Conservation (phyloP, 208 protist genomes). For the Trypanosoma grayi region DNA sequence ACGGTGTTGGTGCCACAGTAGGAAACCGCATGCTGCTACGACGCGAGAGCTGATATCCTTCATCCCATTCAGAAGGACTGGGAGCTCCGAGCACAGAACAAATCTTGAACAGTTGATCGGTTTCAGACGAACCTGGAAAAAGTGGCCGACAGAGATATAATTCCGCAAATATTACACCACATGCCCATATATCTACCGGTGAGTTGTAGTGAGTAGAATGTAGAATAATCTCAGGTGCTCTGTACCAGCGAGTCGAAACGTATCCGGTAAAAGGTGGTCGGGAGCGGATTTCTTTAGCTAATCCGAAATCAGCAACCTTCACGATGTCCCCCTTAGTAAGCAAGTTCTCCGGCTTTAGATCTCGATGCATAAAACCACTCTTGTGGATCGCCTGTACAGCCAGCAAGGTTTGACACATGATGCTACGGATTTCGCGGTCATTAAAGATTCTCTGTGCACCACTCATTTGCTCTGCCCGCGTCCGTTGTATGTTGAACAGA, state of each 20-base stretch:
- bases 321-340: conserved; percentile 85
- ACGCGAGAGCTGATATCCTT: conserved; percentile 89
- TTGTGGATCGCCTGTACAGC: conserved; percentile 90
- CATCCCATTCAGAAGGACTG: conserved; percentile 83
- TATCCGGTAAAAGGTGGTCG: conserved; percentile 97
- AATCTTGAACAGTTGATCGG: conserved; percentile 97
- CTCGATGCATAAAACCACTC: conserved; percentile 92
- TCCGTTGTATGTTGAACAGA: conserved; percentile 95
- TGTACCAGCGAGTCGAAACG: conserved; percentile 98
- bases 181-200: conserved; percentile 98
- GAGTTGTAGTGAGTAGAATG: conserved; percentile 97
- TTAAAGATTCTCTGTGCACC: conserved; percentile 84
- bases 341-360: conserved; percentile 95
- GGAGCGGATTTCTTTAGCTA: conserved; percentile 95
- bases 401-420: conserved; percentile 91
- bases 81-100: conserved; percentile 93
- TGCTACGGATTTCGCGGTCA: conserved; percentile 93
- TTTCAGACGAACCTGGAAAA: conserved; percentile 95
- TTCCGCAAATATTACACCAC: conserved; percentile 96
- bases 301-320: conserved; percentile 98
- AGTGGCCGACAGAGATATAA: conserved; percentile 92
- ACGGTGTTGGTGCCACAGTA: conserved; percentile 78
- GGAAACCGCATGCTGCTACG: conserved; percentile 96
- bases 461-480: conserved; percentile 77
- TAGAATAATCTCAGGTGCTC: conserved; percentile 97